phyloP scores from a whole-genome alignment of 176 grass and related monocot species.

The Thalia dealbata region DNA sequence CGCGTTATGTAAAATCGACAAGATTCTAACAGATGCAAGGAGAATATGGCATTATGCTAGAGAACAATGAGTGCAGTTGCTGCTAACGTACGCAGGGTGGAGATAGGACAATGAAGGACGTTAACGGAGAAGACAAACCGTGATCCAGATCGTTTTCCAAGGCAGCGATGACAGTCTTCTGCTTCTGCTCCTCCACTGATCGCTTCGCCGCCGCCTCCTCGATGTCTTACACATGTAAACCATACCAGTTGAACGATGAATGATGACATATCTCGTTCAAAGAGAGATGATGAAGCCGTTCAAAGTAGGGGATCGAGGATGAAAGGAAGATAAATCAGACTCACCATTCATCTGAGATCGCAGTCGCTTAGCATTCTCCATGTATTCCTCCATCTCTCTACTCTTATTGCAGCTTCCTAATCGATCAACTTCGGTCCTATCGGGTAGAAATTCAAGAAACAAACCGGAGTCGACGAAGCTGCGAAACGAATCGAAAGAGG shows the following conservation, averaged over 20 bases:
- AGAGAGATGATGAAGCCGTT: conserved; percentile 4
- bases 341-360: conserved; percentile 69
- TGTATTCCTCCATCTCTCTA: conserved; percentile 60
- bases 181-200: conserved; percentile 72
- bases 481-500: too few relatives aligned
- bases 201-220: conserved; percentile 71
- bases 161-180: conserved; percentile 49
- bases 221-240: conserved; percentile 29
- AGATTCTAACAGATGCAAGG: not conserved
- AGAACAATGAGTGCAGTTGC: not conserved
- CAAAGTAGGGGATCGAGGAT: not conserved
- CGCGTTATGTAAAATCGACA: not conserved
- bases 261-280: not conserved
- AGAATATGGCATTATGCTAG: not conserved
- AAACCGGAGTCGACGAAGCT: too few relatives aligned
- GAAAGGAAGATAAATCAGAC: not conserved
- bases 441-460: too few relatives aligned
- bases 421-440: too few relatives aligned
- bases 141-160: conserved; percentile 37
- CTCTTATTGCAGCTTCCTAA: not conserved
- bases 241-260: too few relatives aligned
- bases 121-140: conserved; percentile 31
- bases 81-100: not conserved
- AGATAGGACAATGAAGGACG: not conserved
- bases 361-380: conserved; percentile 67